Percentiles rank a stretch among this genome's conserved stretches.
Evolutionary conservation across 805 yeast genomes (phyloP).

Genomic region (Schwanniomyces pseudopolymorphus): DNA sequence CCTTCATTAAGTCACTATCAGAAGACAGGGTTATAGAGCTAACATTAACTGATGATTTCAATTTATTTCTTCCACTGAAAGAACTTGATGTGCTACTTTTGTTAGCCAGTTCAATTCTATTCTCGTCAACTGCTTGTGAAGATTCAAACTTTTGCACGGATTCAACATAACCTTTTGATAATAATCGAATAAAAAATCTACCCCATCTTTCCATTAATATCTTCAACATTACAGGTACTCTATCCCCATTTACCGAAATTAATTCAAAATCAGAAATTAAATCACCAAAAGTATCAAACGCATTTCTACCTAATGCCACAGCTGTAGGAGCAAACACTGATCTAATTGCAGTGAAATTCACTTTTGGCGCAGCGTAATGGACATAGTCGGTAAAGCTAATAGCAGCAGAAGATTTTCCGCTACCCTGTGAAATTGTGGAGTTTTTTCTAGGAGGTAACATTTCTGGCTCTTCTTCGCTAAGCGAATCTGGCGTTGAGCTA

Average conservation of each 20-base stretch:
- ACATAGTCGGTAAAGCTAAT: conserved; percentile 67
- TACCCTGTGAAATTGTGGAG: conserved; percentile 17
- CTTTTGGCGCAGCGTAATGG: conserved; percentile 71
- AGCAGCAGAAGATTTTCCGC: conserved; percentile 22
- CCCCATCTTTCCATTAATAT: conserved; percentile 79
- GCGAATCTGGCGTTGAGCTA: conserved; percentile 4
- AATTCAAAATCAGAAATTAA: conserved; percentile 71
- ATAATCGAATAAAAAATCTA: conserved; percentile 57
- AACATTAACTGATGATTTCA: conserved; percentile 10
- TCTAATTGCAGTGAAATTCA: conserved; percentile 61
- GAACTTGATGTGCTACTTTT: conserved; percentile 8
- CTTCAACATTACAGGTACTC: conserved; percentile 60
- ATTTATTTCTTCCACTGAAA: conserved; percentile 5
- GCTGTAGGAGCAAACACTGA: conserved; percentile 78
- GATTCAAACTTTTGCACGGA: conserved; percentile 46
- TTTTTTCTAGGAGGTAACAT: conserved; percentile 12
- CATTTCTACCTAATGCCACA: conserved; percentile 72
- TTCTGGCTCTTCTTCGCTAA: conserved; percentile 9
- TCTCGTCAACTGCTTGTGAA: conserved; percentile 12
- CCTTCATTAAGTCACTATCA: conserved; percentile 8
- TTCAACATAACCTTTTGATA: conserved; percentile 63
- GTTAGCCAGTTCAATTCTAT: conserved; percentile 7
- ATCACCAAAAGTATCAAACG: conserved; percentile 64
- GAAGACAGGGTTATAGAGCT: conserved; percentile 11
- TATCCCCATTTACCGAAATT: conserved; percentile 66